Percentiles rank a stretch among this genome's conserved stretches.
Conservation (phyloP, 768 basidiomycete species). For the Botryobasidium botryosum region DNA sequence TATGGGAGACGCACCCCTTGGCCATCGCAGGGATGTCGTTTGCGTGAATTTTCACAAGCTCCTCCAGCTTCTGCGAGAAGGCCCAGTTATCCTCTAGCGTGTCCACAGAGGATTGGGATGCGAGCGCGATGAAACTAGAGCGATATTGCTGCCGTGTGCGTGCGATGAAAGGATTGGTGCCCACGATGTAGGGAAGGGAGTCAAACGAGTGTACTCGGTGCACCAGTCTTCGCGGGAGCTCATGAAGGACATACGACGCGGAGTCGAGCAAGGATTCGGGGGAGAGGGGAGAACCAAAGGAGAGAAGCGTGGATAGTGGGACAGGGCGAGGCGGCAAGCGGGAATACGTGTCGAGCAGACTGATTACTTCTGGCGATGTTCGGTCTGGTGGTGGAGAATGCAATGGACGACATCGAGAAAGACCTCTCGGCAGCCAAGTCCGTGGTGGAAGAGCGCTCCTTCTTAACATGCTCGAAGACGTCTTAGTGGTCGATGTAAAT, state of each 20-base stretch:
- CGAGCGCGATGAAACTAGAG: constrained; percentile 51
- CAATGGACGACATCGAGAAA: too few species aligned
- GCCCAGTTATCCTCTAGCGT: constrained; percentile 50
- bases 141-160: constrained; percentile 50
- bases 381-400: too few species aligned
- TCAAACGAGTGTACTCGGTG: constrained; percentile 60
- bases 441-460: too few species aligned
- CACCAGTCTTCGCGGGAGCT: constrained; percentile 63
- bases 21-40: constrained; percentile 86
- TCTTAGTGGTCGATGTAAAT: too few species aligned
- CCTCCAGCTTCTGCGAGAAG: constrained; percentile 51
- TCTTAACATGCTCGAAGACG: too few species aligned
- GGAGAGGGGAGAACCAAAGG: constrained; percentile 58
- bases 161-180: constrained; percentile 75
- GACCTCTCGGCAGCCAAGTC: too few species aligned
- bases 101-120: constrained; percentile 45
- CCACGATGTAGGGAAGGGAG: constrained; percentile 70
- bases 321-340: constrained; percentile 48
- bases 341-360: constrained; percentile 45
- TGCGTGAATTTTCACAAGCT: constrained; percentile 57
- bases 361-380: constrained; percentile 36
- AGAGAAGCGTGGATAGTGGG: constrained; percentile 54
- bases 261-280: constrained; percentile 43
- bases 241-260: constrained; percentile 49
- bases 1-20: constrained; percentile 32